phyloP scores from a whole-genome alignment of 495 filamentous ascomycete genomes.

The Letharia lupina region DNA sequence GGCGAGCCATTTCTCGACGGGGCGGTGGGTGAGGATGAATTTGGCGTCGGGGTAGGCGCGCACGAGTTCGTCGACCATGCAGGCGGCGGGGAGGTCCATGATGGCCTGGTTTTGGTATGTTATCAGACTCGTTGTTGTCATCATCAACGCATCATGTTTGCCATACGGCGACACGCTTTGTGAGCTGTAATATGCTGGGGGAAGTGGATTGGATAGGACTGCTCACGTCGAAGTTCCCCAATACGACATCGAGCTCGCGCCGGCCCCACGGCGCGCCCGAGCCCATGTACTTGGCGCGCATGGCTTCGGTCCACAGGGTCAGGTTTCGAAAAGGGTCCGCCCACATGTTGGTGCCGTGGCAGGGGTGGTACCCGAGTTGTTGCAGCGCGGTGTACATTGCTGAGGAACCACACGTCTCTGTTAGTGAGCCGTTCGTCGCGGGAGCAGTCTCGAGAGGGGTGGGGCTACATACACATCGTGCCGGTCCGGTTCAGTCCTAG shows the following conservation, averaged over 20 bases:
- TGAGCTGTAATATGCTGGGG: too few relatives aligned
- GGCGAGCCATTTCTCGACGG: background rate
- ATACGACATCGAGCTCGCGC: background rate
- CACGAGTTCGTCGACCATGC: background rate
- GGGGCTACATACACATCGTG: background rate
- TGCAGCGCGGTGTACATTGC: background rate
- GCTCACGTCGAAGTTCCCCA: background rate
- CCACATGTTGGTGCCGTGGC: background rate
- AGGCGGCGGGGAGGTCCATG: constrained; percentile 1
- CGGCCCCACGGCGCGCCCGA: background rate
- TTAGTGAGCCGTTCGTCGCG: too few relatives aligned
- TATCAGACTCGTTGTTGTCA: too few relatives aligned
- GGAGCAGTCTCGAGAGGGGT: too few relatives aligned
- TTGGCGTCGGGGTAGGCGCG: background rate
- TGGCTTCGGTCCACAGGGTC: background rate
- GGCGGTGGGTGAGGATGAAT: background rate
- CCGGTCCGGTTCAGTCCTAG: background rate
- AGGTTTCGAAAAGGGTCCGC: background rate
- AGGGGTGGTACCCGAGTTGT: background rate
- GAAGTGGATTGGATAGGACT: background rate
- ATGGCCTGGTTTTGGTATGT: background rate
- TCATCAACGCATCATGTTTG: too few relatives aligned
- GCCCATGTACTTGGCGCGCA: background rate
- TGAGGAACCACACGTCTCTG: background rate
- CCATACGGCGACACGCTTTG: too few relatives aligned